Conservation (phyloP, 2,329 filamentous ascomycete species). For the Curvularia sp. region DNA sequence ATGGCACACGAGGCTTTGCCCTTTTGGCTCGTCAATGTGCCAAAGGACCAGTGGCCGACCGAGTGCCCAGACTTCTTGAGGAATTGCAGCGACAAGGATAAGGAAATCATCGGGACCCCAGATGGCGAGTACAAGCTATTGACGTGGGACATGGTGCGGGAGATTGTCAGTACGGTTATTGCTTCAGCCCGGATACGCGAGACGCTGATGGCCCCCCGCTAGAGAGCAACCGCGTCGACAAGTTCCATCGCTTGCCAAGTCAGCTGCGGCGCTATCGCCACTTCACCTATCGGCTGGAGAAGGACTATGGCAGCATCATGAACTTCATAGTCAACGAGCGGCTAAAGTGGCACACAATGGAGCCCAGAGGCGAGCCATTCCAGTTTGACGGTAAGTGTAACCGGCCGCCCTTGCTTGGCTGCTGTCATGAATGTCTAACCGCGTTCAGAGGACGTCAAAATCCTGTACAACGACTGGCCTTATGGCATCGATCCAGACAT, state of each 20-base stretch:
- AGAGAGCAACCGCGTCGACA: slow-evolving; percentile 73
- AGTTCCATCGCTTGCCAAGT: slow-evolving; percentile 78
- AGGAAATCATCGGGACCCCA: slow-evolving; percentile 71
- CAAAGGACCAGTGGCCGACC: slow-evolving; percentile 64
- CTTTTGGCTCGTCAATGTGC: slow-evolving; percentile 87
- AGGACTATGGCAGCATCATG: slow-evolving; percentile 77
- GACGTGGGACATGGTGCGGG: slow-evolving; percentile 73
- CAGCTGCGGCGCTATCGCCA: slow-evolving; percentile 79
- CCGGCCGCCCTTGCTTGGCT: not conserved
- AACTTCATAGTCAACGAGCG: slow-evolving; percentile 75
- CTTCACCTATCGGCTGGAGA: slow-evolving; percentile 69
- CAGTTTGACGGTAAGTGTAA: slow-evolving; percentile 41
- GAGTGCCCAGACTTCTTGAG: slow-evolving; percentile 76
- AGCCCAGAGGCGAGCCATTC: slow-evolving; percentile 54
- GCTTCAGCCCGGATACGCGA: slow-evolving; percentile 4
- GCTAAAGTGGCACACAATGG: slow-evolving; percentile 69
- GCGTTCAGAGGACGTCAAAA: slow-evolving; percentile 67
- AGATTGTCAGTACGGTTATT: slow-evolving; percentile 57
- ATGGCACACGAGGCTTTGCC: slow-evolving; percentile 53
- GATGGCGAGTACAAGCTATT: slow-evolving; percentile 70
- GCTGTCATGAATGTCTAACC: slow-evolving; percentile 19
- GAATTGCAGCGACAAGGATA: slow-evolving; percentile 71
- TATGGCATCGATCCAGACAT: slow-evolving; percentile 83
- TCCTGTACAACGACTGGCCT: slow-evolving; percentile 92
- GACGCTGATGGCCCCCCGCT: slow-evolving; percentile 12